These are phyloP conservation scores for Ustilago sp. DNA, from an alignment of 1,284 basidiomycete genomes.

Conservation along the genomic window DNA sequence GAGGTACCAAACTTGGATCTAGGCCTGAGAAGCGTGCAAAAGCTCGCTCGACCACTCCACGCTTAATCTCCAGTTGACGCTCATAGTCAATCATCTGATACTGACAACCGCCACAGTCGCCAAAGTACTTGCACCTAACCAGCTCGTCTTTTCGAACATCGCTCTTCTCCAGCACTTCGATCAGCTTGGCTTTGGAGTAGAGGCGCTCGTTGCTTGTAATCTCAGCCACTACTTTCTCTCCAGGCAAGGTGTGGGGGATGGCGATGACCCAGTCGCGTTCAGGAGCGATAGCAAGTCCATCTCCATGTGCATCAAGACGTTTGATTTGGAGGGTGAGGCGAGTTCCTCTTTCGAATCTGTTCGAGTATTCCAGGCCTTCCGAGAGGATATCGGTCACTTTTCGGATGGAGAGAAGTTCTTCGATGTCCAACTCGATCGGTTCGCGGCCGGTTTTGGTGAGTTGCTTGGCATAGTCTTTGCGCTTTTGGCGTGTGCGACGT, in stretches of 20 bases:
- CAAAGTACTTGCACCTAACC: conserved; percentile 67
- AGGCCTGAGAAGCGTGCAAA: conserved; percentile 74
- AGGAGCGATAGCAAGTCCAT: conserved; percentile 62
- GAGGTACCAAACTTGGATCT: conserved; percentile 75
- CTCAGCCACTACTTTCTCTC: conserved; percentile 56
- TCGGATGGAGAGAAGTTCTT: conserved; percentile 56
- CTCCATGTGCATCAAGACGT: conserved; percentile 65
- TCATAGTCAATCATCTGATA: conserved; percentile 79
- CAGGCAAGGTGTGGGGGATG: conserved; percentile 61
- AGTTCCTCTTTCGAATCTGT: conserved; percentile 52
- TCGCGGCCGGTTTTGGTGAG: conserved; percentile 64
- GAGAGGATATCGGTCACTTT: conserved; percentile 56
- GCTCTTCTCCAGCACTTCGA: conserved; percentile 44
- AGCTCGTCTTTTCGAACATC: conserved; percentile 43
- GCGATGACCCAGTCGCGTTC: conserved; percentile 62
- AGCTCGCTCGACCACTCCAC: conserved; percentile 84
- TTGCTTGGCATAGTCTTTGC: conserved; percentile 59
- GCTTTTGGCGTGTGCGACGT: conserved; percentile 54
- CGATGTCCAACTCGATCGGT: conserved; percentile 66
- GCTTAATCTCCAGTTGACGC: conserved; percentile 86
- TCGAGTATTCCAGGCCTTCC: conserved; percentile 52
- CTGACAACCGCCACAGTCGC: conserved; percentile 67
- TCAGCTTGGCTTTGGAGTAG: conserved; percentile 56
- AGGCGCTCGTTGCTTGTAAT: conserved; percentile 60
- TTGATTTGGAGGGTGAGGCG: conserved; percentile 55